These are phyloP conservation scores for Schizophyllum amplum DNA, from an alignment of 1,284 basidiomycete genomes.

Conservation along the genomic window DNA sequence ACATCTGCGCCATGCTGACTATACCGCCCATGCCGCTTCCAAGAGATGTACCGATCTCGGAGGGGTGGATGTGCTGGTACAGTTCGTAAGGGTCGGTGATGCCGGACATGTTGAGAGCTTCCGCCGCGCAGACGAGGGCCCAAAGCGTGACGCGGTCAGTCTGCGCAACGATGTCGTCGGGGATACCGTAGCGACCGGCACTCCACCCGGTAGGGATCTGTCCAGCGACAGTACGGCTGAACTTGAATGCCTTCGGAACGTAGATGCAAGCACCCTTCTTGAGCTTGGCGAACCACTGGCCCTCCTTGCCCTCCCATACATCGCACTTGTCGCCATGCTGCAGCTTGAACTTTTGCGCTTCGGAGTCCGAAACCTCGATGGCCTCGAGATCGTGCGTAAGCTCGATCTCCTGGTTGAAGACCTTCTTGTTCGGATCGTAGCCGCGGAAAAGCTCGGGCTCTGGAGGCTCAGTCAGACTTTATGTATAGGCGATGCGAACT, in stretches of 20 bases:
- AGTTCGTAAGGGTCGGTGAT: conserved; percentile 97
- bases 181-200: conserved; percentile 93
- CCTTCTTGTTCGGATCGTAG: conserved; percentile 95
- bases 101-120: conserved; percentile 95
- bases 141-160: conserved; percentile 93
- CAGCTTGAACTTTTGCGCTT: conserved; percentile 92
- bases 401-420: conserved; percentile 96
- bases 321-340: conserved; percentile 98
- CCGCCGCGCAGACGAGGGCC: conserved; percentile 92
- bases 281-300: conserved; percentile 96
- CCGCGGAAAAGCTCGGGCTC: conserved; percentile 97
- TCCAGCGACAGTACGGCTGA: conserved; percentile 91
- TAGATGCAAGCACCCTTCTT: conserved; percentile 95
- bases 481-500: background rate
- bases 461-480: conserved; percentile 24
- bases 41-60: conserved; percentile 87
- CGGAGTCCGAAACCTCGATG: conserved; percentile 85
- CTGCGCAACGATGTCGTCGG: conserved; percentile 94
- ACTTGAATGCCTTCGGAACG: conserved; percentile 93
- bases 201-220: conserved; percentile 98
- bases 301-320: conserved; percentile 84
- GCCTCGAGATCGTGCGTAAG: conserved; percentile 96
- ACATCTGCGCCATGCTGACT: conserved; percentile 87
- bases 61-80: conserved; percentile 95
- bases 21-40: conserved; percentile 98